phyloP scores from a whole-genome alignment of 805 yeast species.

The Lipomyces lipofer region DNA sequence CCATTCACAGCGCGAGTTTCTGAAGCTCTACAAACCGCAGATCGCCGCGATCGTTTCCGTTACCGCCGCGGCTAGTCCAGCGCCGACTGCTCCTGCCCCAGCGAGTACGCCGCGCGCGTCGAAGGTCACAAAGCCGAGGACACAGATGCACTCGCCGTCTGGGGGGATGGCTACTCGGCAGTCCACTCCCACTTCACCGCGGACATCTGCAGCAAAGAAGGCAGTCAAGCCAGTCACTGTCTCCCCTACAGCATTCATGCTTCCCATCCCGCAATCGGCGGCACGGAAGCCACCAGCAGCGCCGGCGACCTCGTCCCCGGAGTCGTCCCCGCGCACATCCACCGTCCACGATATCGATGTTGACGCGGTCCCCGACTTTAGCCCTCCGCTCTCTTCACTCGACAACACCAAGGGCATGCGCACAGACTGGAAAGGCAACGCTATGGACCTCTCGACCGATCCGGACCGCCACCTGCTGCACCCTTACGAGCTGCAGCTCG shows the following conservation, averaged over 20 bases:
- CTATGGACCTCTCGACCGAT: slow-evolving; percentile 83
- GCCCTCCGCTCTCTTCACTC: slow-evolving; percentile 33
- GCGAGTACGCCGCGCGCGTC: slow-evolving; percentile 9
- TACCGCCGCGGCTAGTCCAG: neutral
- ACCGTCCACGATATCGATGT: slow-evolving; percentile 45
- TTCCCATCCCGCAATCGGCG: neutral
- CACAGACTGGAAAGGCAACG: slow-evolving; percentile 98
- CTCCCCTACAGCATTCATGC: slow-evolving; percentile 16
- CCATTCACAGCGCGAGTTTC: slow-evolving; percentile 16
- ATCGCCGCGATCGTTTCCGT: slow-evolving; percentile 9
- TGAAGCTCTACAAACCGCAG: slow-evolving; percentile 17
- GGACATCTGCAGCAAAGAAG: neutral
- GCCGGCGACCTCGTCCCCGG: slow-evolving; percentile 8
- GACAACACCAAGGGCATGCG: slow-evolving; percentile 51
- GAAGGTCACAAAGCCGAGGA: slow-evolving; percentile 9
- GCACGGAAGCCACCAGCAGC: slow-evolving; percentile 2
- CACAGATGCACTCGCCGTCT: slow-evolving; percentile 1
- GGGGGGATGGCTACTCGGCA: slow-evolving; percentile 14
- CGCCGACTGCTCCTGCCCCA: neutral
- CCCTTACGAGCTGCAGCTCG: slow-evolving; percentile 86
- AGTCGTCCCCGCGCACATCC: slow-evolving; percentile 19
- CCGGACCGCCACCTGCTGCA: slow-evolving; percentile 73
- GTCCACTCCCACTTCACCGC: slow-evolving; percentile 14
- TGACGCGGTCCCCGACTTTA: slow-evolving; percentile 36
- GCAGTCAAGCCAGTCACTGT: neutral